These are phyloP conservation scores for Juncus effusus DNA, from an alignment of 176 grass and related monocot species.

Conservation along the genomic window DNA sequence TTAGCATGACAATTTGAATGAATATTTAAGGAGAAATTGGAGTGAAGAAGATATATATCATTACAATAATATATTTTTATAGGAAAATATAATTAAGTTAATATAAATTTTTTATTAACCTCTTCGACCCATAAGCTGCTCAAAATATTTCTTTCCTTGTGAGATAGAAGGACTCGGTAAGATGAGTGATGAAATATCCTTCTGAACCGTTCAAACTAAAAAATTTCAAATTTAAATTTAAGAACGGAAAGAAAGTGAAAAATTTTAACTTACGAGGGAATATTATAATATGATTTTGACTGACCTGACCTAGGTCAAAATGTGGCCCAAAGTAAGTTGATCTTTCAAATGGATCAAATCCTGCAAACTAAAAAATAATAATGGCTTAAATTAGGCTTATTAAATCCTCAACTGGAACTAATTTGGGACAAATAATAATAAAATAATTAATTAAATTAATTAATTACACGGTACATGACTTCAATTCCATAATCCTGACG, in stretches of 20 bases:
- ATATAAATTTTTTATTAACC: slow-evolving; percentile 26
- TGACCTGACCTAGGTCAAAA: slow-evolving; percentile 86
- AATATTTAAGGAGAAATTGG: no score
- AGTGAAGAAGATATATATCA: no score
- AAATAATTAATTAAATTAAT: slow-evolving; percentile 4
- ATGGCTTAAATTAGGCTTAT: not conserved
- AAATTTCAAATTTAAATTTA: slow-evolving; percentile 23
- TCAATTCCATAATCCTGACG: slow-evolving; percentile 88
- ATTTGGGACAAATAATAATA: not conserved
- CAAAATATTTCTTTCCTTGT: slow-evolving; percentile 76
- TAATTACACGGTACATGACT: slow-evolving; percentile 89
- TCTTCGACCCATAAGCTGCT: slow-evolving; percentile 90
- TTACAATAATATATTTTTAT: no score
- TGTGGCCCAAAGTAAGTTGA: slow-evolving; percentile 87
- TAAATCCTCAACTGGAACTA: not conserved
- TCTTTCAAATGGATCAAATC: slow-evolving; percentile 99
- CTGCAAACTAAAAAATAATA: slow-evolving; percentile 68
- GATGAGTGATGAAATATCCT: slow-evolving; percentile 86
- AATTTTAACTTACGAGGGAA: not conserved
- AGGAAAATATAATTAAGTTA: not conserved
- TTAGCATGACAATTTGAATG: no score
- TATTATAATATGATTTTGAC: slow-evolving; percentile 8
- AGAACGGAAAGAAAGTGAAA: not conserved
- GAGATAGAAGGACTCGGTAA: slow-evolving; percentile 65
- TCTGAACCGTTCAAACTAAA: slow-evolving; percentile 80